Percentiles rank a stretch among this genome's conserved stretches.
phyloP scores from a whole-genome alignment of 768 basidiomycete genomes.

The Kwoniella mangroviensis region DNA sequence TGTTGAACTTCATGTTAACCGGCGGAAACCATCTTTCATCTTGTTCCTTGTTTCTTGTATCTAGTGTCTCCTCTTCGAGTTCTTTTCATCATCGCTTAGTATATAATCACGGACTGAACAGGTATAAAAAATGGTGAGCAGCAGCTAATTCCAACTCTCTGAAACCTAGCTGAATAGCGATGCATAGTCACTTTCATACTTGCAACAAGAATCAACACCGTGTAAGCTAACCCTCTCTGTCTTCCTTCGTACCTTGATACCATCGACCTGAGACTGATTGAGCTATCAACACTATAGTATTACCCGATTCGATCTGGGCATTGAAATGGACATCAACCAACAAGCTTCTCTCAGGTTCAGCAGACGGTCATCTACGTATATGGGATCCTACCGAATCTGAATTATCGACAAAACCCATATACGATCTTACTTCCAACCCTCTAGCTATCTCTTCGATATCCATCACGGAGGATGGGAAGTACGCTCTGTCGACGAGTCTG shows the following conservation, averaged over 20 bases:
- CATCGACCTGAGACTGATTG: too few relatives aligned
- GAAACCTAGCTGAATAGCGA: too few relatives aligned
- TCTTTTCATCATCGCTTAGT: too few relatives aligned
- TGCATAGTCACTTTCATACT: slow-evolving; percentile 46
- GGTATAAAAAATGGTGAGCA: neutral
- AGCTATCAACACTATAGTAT: slow-evolving; percentile 29
- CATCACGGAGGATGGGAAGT: slow-evolving; percentile 66
- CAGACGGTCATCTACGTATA: slow-evolving; percentile 54
- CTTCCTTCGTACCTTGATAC: too few relatives aligned
- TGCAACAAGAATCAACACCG: slow-evolving; percentile 50
- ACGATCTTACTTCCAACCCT: slow-evolving; percentile 72
- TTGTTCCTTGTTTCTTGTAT: too few relatives aligned
- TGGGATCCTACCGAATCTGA: slow-evolving; percentile 40
- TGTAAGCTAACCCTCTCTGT: slow-evolving; percentile 18
- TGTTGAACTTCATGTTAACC: neutral
- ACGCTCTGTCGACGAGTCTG: slow-evolving; percentile 76
- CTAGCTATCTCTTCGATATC: slow-evolving; percentile 84
- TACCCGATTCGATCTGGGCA: slow-evolving; percentile 56
- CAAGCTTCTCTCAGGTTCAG: slow-evolving; percentile 50
- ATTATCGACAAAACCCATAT: slow-evolving; percentile 67
- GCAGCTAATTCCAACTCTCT: too few relatives aligned
- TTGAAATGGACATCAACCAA: slow-evolving; percentile 50
- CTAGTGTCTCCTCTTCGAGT: too few relatives aligned
- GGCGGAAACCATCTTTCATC: neutral
- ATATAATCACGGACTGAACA: neutral